Conservation (phyloP, 1,284 basidiomycete species). For the Ganoderma lingzhi region DNA sequence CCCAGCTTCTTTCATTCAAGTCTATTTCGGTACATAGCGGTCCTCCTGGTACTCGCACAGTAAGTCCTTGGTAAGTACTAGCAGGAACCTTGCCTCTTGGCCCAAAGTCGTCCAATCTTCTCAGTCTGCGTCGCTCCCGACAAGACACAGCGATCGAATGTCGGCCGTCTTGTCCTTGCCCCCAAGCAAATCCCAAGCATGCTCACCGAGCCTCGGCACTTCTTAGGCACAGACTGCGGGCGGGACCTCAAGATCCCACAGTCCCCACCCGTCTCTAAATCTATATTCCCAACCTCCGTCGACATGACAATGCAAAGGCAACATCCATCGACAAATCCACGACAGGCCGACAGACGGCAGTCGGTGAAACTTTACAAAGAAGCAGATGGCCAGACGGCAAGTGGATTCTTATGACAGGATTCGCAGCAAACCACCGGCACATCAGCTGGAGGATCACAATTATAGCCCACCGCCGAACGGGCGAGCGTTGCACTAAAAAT, state of each 20-base stretch:
- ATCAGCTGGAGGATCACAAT: not conserved
- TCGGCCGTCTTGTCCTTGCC: not conserved
- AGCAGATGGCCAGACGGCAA: constrained; percentile 6
- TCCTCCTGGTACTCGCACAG: not conserved
- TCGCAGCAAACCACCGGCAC: not conserved
- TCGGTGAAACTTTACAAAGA: not conserved
- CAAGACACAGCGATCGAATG: not conserved
- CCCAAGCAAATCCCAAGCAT: not conserved
- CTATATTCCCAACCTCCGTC: constrained; percentile 6
- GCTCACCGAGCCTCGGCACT: not conserved
- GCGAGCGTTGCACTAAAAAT: constrained; percentile 8
- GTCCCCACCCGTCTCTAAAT: not conserved
- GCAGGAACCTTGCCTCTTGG: not conserved
- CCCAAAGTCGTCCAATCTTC: not conserved
- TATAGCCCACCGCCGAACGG: constrained; percentile 1
- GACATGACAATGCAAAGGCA: constrained; percentile 18
- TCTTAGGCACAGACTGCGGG: constrained; percentile 4
- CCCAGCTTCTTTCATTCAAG: not conserved
- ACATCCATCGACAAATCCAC: not conserved
- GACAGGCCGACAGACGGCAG: not conserved
- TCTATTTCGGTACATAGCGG: not conserved
- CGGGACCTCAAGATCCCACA: not conserved
- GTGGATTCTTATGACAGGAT: not conserved
- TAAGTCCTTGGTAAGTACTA: too few relatives aligned
- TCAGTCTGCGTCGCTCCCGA: not conserved